A percentile compares a stretch with the other conserved stretches of the same genome.
These are phyloP conservation scores for Tilletia walkeri DNA, from an alignment of 1,284 basidiomycete species.

Conservation along the genomic window DNA sequence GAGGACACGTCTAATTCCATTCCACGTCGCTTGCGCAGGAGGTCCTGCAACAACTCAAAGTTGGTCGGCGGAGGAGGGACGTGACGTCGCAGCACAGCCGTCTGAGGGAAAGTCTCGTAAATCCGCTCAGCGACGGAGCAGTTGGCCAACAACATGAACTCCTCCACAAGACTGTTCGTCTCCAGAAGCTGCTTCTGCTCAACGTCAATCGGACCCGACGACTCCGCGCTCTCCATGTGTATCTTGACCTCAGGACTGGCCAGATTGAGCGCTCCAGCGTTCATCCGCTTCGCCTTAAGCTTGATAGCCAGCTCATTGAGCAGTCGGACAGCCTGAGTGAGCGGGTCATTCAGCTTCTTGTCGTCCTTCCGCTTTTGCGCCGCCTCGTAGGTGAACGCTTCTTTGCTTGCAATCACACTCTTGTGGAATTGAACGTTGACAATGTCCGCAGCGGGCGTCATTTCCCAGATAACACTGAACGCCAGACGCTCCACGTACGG, in stretches of 20 bases:
- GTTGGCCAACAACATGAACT: slow-evolving; percentile 98
- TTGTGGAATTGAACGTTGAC: slow-evolving; percentile 89
- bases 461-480: slow-evolving; percentile 93
- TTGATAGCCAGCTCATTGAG: slow-evolving; percentile 85
- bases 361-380: slow-evolving; percentile 94
- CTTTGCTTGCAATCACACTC: slow-evolving; percentile 93
- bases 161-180: slow-evolving; percentile 95
- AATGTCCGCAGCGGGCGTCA: slow-evolving; percentile 68
- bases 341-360: slow-evolving; percentile 70
- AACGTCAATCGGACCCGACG: slow-evolving; percentile 91
- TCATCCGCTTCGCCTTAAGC: slow-evolving; percentile 82
- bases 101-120: slow-evolving; percentile 91
- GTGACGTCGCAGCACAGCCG: slow-evolving; percentile 91
- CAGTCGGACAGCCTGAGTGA: slow-evolving; percentile 84
- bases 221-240: slow-evolving; percentile 85
- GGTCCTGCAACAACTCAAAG: slow-evolving; percentile 93
- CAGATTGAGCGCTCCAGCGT: slow-evolving; percentile 89
- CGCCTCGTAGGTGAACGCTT: slow-evolving; percentile 95
- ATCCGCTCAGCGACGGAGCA: slow-evolving; percentile 89
- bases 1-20: slow-evolving; percentile 86
- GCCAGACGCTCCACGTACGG: slow-evolving; percentile 92
- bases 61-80: slow-evolving; percentile 86
- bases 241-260: slow-evolving; percentile 97
- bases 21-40: slow-evolving; percentile 80
- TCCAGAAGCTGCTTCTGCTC: slow-evolving; percentile 91